Evolutionary conservation across 2,329 filamentous ascomycete species (phyloP), one percentile per base, ranked within the genome.

Genomic region (Parastagonospora nodorum): DNA sequence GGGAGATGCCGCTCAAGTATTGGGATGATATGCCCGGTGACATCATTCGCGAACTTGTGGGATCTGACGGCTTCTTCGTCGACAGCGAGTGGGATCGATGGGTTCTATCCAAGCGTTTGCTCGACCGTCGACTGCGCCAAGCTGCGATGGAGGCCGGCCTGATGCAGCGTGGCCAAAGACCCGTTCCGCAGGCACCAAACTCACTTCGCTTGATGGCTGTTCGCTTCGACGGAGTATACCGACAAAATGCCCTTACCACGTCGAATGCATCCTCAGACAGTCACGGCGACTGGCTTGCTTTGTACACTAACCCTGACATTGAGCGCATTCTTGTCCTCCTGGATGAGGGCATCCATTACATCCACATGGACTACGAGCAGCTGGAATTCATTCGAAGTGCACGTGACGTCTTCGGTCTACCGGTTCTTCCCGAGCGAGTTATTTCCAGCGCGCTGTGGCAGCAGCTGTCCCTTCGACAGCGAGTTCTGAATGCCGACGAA

Each of bases 11-110:
- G 6, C 56, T 79, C 12, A 74, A 72, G 54, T 77, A 78, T 51
- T 85, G 82, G 82, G 81, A 84, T 54, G 79, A 78, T 14, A 82
- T 84, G 45, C 81, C 82, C 4, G 80, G 80, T 5, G 82, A 84
- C 53, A 77, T 84, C 46, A 75, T 83, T 37, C 76, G 81, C n/a
- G 82, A 84, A 55, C 80, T 84, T 12, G 77, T 84, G 29, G 82
- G 81, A 8, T 81, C 80, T 8, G 82, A 85, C 62, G 82, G 82
- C 28, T 84, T 84, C 67, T 85, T 80, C 59, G 76, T 84, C 16
- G 76, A 80, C 31, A 79, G 79, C 30, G 82, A 85, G 64, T 84
- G 81, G 80, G 78, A 83, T 49, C 69, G 82, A 46, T 85, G 82
- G 80, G 76, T 81, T 8, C 74, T 84, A 12, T 75, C 81, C 4